Conservation (phyloP, 371 early-diverging fungal genomes). For the Mucor saturninus region DNA sequence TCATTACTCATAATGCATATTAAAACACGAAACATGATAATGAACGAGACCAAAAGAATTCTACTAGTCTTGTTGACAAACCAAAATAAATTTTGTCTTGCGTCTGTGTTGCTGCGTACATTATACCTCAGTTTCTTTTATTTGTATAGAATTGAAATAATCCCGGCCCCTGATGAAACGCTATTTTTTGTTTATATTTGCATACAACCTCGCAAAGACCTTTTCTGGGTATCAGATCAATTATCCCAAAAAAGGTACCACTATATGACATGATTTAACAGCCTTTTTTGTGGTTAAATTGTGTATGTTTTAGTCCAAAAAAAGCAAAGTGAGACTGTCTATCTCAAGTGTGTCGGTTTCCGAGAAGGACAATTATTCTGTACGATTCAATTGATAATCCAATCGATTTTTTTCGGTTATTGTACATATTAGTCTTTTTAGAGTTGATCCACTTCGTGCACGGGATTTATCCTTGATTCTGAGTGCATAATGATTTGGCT, state of each 20-base stretch:
- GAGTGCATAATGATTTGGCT: conserved; percentile 10
- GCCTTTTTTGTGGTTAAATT: not conserved
- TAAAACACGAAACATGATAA: not conserved
- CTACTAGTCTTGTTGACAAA: not conserved
- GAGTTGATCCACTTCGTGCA: conserved; percentile 11
- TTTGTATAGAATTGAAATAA: not conserved
- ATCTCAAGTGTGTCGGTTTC: not conserved
- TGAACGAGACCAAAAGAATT: not conserved
- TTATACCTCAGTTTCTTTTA: not conserved
- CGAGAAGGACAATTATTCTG: not conserved
- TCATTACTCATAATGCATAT: conserved; percentile 4
- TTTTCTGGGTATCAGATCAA: conserved; percentile 1
- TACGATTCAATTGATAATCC: too few relatives aligned
- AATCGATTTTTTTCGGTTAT: not conserved
- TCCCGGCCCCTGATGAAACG: conserved; percentile 6
- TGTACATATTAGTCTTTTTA: conserved; percentile 5
- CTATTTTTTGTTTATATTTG: not conserved
- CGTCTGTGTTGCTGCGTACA: conserved; percentile 1
- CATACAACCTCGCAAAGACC: not conserved
- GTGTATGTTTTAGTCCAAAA: not conserved
- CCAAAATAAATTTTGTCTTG: not conserved
- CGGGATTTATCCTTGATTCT: not conserved
- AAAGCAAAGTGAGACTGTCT: not conserved
- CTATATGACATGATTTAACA: not conserved
- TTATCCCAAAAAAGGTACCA: not conserved